phyloP scores from a whole-genome alignment of 495 filamentous ascomycete genomes.

The Podospora australis region DNA sequence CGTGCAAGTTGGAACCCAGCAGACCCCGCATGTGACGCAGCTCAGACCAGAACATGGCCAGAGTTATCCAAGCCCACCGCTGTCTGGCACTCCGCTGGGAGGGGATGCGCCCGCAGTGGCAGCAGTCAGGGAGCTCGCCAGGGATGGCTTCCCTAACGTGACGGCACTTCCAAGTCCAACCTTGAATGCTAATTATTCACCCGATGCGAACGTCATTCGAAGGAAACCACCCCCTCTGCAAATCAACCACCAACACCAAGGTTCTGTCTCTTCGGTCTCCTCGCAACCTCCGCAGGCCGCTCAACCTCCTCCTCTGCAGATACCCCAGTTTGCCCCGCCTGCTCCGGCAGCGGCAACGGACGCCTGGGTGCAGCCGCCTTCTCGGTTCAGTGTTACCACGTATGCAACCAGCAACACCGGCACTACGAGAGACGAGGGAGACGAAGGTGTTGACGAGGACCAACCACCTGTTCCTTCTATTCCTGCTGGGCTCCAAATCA shows the following conservation, averaged over 20 bases:
- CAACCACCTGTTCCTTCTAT: conserved; percentile 29
- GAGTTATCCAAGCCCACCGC: conserved; percentile 31
- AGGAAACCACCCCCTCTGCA: conserved; percentile 34
- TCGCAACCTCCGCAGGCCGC: conserved; percentile 24
- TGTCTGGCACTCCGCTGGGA: conserved; percentile 21
- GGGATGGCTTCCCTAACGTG: conserved; percentile 10
- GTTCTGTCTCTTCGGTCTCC: conserved; percentile 33
- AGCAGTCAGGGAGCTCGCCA: conserved; percentile 21
- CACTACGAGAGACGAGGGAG: conserved; percentile 50
- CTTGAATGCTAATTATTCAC: conserved; percentile 13
- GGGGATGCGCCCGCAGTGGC: conserved; percentile 23
- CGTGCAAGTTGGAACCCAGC: conserved; percentile 19
- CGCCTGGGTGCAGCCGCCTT: conserved; percentile 47
- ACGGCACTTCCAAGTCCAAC: conserved; percentile 11
- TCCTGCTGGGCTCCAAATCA: conserved; percentile 14
- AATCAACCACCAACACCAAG: conserved; percentile 25
- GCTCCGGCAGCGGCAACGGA: conserved; percentile 17
- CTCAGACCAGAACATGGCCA: conserved; percentile 14
- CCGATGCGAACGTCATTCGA: conserved; percentile 27
- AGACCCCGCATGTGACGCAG: conserved; percentile 15
- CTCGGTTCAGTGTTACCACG: conserved; percentile 69
- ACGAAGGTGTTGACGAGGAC: conserved; percentile 25
- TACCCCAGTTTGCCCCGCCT: conserved; percentile 17
- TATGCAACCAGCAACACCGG: conserved; percentile 53
- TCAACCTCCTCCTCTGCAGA: conserved; percentile 13